Base-by-base conservation (phyloP, 331 rosid species). In the Quercus lobata region DNA sequence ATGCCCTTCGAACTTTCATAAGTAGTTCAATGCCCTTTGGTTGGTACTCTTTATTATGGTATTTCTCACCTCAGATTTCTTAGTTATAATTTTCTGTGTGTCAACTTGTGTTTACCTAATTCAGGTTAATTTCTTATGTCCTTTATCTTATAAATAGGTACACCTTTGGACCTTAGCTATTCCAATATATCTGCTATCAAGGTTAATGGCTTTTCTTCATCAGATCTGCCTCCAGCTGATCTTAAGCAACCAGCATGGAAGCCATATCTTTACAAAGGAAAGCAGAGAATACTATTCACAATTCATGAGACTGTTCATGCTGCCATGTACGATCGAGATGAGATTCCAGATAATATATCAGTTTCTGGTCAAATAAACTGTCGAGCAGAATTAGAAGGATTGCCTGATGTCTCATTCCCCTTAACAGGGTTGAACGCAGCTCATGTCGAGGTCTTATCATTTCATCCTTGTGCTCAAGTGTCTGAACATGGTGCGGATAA, bases 241-340 rank as follows among this genome's bases (percentile, higher is more conserved):
- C 93, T 86, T 81, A 96, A 96, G 89, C 97, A 91, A 87, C 99
- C 99, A 57, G 97, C 97, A 57, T 96, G 99, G 99, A 96, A 96
- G 89, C 98, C 98, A 32, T 93, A 96, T 84, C 89, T 89, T 25
- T 90, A 76, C 85, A 96, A 82, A 87, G 98, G 99, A 86, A 96
- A 88, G 82, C 99, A 93, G 80, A 89, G 96, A 86, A 80, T 96
- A 27, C n/a, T 90, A 46, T 90, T 93, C 79, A 89, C 97, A 17
- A 83, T 92, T 81, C 96, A 90, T 58, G 99, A 93, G 89, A 87
- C 82, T 74, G 76, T 93, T 72, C 90, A 91, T 56, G 99, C 99
- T 52, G 97, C 98, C 69, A 69, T 93, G 87, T 93, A 96, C 27
- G 99, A 93, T 55, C 91, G 97, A 83, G 97, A 93, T 81, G 99